Base-by-base conservation (phyloP, 2,329 filamentous ascomycete species). In the Atkinsonella texensis region DNA sequence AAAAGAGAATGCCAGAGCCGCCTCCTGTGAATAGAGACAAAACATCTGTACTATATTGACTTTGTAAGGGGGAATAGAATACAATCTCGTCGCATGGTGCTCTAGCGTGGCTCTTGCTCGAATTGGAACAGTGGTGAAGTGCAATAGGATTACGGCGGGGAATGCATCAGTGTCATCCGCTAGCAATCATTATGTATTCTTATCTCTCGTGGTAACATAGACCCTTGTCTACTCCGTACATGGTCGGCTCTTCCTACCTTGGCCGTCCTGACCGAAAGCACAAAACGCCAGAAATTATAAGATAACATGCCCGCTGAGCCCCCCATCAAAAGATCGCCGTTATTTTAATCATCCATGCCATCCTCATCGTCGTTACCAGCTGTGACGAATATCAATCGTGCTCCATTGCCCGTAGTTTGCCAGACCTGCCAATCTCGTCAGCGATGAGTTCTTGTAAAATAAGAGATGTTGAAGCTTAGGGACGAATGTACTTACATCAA, bases 361-460 rank as follows among this genome's bases (percentile, higher is more conserved):
- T 76, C 74, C 48, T 77, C 67, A 20, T 70, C 68, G 35, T 70
- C 79, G 54, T 79, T 74, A 52, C 71, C 72, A 17, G 75, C 72
- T 33, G 79, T 83, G 62, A 89, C 76, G 63, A 89, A 89, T 33
- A 88, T 75, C 52, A 90, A 72, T 57, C 85, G 77, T 38, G 81
- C 80, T 53, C 84, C 84, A 56, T 82, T 83, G 55, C 80, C 82
- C 57, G 82, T 75, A 39, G 85, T 84, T 82, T 89, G 85, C 86
- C 85, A 89, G 56, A 89, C 75, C 85, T 89, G 42, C 46, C 51
- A 52, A 44, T 10, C 46, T 48, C 18, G 57, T 80, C 64, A 81
- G 71, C 57, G 28, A 49, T 23, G 35, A 28, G 28, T 28, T 28
- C 28, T 28, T 49, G 9, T 46, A 20, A 31, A n/a, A n/a, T 17